A percentile compares a stretch with the other conserved stretches of the same genome.
These are phyloP conservation scores for Colletotrichum orbiculare DNA, from an alignment of 2,329 filamentous ascomycete species.

Conservation along the genomic window DNA sequence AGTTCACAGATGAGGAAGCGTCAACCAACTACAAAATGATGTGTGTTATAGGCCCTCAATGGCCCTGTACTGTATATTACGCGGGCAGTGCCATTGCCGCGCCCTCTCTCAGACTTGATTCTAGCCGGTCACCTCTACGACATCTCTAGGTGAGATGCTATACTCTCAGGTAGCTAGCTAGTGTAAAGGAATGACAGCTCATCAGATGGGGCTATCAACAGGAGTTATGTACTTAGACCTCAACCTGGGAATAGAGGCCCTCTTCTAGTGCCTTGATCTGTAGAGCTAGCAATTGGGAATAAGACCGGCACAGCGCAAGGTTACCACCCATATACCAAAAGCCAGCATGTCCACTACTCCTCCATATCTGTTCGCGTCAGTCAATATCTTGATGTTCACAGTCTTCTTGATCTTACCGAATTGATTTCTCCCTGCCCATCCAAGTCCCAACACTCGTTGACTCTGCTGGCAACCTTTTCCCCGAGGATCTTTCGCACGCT, in stretches of 20 bases:
- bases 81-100: too few relatives aligned
- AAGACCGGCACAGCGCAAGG: conserved; percentile 70
- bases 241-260: conserved; percentile 48
- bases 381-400: too few relatives aligned
- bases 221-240: conserved; percentile 29
- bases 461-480: conserved; percentile 66
- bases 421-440: conserved; percentile 66
- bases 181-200: too few relatives aligned
- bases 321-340: conserved; percentile 77
- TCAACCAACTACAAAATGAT: too few relatives aligned
- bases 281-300: conserved; percentile 63
- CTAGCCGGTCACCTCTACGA: too few relatives aligned
- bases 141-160: too few relatives aligned
- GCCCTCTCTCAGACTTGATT: too few relatives aligned
- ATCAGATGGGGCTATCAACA: too few relatives aligned
- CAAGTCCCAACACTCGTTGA: conserved; percentile 71
- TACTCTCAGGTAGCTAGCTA: too few relatives aligned
- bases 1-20: too few relatives aligned
- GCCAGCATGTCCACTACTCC: conserved; percentile 68
- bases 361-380: conserved; percentile 60
- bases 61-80: too few relatives aligned
- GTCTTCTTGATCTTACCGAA: conserved; percentile 32
- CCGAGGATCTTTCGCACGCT: conserved; percentile 72
- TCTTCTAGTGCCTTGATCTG: conserved; percentile 61
- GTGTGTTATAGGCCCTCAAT: too few relatives aligned